Conservation (phyloP, 164 flowering plant species). For the Macadamia integrifolia region DNA sequence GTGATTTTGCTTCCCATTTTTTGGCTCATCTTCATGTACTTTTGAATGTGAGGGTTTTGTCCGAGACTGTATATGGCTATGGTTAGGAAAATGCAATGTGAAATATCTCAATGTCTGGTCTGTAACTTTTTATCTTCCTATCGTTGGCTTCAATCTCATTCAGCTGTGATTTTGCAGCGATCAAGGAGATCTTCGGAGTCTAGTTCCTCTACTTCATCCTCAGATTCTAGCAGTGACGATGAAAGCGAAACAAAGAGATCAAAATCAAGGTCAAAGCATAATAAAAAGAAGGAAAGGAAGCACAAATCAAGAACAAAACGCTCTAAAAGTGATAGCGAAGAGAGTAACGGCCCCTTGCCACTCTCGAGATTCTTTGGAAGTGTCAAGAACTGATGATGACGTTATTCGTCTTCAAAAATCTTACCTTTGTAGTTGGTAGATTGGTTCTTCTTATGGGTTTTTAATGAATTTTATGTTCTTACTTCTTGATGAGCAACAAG, state of each 20-base stretch:
- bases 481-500: no score
- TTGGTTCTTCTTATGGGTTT: neutral
- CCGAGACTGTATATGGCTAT: no score
- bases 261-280: conserved; percentile 65
- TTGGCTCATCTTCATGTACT: no score
- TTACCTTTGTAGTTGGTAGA: neutral
- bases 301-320: conserved; percentile 59
- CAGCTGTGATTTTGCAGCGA: conserved; percentile 36
- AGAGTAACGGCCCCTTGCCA: conserved; percentile 75
- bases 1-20: no score
- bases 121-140: no score
- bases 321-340: conserved; percentile 42
- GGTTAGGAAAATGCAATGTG: no score
- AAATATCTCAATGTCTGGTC: no score
- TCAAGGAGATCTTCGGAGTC: conserved; percentile 66
- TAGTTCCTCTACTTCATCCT: conserved; percentile 68
- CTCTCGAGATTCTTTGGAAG: conserved; percentile 89
- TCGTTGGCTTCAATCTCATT: neutral
- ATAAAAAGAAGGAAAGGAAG: conserved; percentile 63
- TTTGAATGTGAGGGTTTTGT: no score
- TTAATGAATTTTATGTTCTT: neutral
- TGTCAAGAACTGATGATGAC: conserved; percentile 44
- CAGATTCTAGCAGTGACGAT: conserved; percentile 71
- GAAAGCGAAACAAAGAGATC: conserved; percentile 68
- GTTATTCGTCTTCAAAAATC: neutral